Evolutionary conservation across 176 grass and related monocot species (phyloP), one percentile per base, ranked within the genome.

Genomic region (Oryza meridionalis): DNA sequence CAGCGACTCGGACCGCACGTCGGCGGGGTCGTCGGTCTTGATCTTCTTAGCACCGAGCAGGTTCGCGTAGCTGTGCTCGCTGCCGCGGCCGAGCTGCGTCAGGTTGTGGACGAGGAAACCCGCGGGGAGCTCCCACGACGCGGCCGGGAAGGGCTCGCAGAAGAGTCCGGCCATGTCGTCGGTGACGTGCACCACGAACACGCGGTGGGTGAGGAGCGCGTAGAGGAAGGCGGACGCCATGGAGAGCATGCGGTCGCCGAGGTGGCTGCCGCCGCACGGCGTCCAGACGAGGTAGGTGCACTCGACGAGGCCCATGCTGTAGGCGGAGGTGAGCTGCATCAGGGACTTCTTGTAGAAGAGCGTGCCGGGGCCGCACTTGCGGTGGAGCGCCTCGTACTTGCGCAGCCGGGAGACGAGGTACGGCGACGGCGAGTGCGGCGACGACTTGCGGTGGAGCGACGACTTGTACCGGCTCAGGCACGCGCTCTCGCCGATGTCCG

Each of bases 371-470:
- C 84, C 77, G 16, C 92, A 94, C 84, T 61, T 70, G 50, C 86
- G 82, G 76, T 94, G 92, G 49, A 90, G 92, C 73, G 74, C 87
- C 88, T 94, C 92, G 26, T 94, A 91, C 82, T 69, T 91, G 58
- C 92, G 89, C 9, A 94, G 77, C 79, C 76, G 88, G 0, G 84
- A 61, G 7, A 85, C 79, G 22, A 94, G 84, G 81, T 94, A 94
- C 10, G 89, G 88, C 29, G 89, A 94, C 70, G 84, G 89, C 25
- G 71, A 47, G 77, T 91, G 80, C 26, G 65, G 87, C 29, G 90
- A 92, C 14, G 62, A 16, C 50, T 65, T 74, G 44, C 78, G 90
- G 42, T 90, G 65, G 33, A 75, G 69, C 7, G 63, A 81, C 0
- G 88, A 88, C 35, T 31, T 51, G 67, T 88, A 92, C 66, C 93